Evolutionary conservation across 345 rosid species (phyloP), one percentile per base, ranked within the genome.

Genomic region (rapeseed (Brassica napus)): DNA sequence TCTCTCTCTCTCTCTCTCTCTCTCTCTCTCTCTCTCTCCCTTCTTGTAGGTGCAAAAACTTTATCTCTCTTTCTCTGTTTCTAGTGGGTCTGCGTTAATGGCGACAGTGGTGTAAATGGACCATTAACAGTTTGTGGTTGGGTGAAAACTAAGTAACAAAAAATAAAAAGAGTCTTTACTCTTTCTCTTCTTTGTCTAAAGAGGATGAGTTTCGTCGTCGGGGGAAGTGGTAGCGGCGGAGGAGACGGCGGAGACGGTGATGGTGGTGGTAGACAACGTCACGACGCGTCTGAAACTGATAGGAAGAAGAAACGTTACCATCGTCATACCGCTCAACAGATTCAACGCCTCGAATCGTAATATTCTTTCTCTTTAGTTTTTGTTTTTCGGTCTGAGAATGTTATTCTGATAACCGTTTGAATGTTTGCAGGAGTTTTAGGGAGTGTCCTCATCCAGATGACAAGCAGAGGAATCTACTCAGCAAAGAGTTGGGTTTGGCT

Each of bases 371-470:
- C 62, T 15, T 10, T 23, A 2, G 15, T 26, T 61, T 52, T 35
- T n/a, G 58, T 21, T 30, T 30, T 21, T 65, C 0, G 10, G 21
- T 11, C 30, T 5, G 1, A 24, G 6, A 26, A 26, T 4, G 23
- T 28, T 28, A 28, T 28, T 28, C 30, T 28, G 3, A 28, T 28
- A 28, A 28, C 30, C 30, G 30, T 28, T 28, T 35, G 31, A 39
- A 44, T 49, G 18, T 49, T 82, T 85, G 85, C 77, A 95, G 99
- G 68, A 84, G 88, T 92, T 95, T 95, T 77, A 95, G 88, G 83
- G 98, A 91, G 30, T 95, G 94, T 71, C 99, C 98, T 18, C 99
- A 95, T 84, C 99, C 99, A 44, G 99, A 93, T 81, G 99, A 95
- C 85, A 95, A 93, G 69, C 99, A 91, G 82, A 88, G 99, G 87